Conservation (phyloP, 257 asterid genomes). For the Lithospermum erythrorhizon region DNA sequence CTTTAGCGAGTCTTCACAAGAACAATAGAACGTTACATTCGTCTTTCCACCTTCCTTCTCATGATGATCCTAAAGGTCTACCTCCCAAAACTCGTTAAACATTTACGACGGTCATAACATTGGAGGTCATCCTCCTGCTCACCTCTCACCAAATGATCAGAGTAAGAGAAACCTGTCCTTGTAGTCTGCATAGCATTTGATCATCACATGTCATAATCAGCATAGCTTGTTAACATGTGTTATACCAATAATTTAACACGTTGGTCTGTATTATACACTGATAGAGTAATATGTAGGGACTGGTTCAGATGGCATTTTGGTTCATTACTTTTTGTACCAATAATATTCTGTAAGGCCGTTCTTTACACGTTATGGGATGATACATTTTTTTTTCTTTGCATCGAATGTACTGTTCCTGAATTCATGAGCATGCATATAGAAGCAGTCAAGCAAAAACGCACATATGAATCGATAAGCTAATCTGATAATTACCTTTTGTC, state of each 20-base stretch:
- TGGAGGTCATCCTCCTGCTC: slow-evolving; percentile 28
- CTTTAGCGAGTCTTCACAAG: slow-evolving; percentile 22
- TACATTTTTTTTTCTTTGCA: not conserved
- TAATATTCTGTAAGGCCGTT: too few relatives aligned
- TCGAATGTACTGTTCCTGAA: not conserved
- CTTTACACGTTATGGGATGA: not conserved
- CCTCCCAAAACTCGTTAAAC: not conserved
- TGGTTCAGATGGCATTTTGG: not conserved
- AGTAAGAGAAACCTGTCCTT: slow-evolving; percentile 32
- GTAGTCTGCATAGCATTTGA: slow-evolving; percentile 13
- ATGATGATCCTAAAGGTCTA: slow-evolving; percentile 16
- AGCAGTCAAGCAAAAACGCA: not conserved
- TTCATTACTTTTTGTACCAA: too few relatives aligned
- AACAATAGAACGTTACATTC: slow-evolving; percentile 36
- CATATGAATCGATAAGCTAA: not conserved
- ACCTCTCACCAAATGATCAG: slow-evolving; percentile 22
- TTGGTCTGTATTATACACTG: not conserved
- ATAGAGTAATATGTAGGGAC: not conserved
- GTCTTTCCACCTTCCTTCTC: slow-evolving; percentile 23
- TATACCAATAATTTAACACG: too few relatives aligned
- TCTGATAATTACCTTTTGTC: too few relatives aligned
- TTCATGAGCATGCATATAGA: not conserved
- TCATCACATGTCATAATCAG: not conserved
- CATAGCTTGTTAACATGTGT: too few relatives aligned
- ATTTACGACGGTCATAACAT: slow-evolving; percentile 1